phyloP scores from a whole-genome alignment of 371 early-diverging fungal species.

The Mucor racemosus region DNA sequence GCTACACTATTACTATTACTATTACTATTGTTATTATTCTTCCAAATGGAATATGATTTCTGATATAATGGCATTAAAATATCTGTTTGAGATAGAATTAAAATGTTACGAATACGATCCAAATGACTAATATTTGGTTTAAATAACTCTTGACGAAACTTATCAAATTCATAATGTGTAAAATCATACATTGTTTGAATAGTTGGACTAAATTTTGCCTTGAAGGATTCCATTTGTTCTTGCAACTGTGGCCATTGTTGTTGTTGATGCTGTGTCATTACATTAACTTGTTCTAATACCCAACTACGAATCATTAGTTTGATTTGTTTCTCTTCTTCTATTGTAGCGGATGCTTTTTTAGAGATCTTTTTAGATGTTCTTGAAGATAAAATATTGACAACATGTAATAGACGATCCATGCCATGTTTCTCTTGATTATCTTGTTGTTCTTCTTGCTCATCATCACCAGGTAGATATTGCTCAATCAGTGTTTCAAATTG shows the following conservation, averaged over 20 bases:
- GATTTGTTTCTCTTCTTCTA: slow-evolving; percentile 26
- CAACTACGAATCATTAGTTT: slow-evolving; percentile 17
- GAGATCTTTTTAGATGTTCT: slow-evolving; percentile 21
- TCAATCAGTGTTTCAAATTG: slow-evolving; percentile 22
- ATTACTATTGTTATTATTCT: background rate
- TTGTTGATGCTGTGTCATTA: slow-evolving; percentile 18
- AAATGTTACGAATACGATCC: slow-evolving; percentile 27
- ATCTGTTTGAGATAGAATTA: slow-evolving; percentile 29
- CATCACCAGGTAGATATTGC: slow-evolving; percentile 22
- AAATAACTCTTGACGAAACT: slow-evolving; percentile 24
- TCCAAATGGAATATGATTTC: slow-evolving; percentile 18
- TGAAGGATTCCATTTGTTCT: slow-evolving; percentile 13
- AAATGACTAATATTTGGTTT: slow-evolving; percentile 24
- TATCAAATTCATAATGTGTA: slow-evolving; percentile 27
- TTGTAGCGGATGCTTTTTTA: slow-evolving; percentile 9
- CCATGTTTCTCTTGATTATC: slow-evolving; percentile 1
- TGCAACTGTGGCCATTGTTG: slow-evolving; percentile 12
- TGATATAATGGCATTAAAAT: slow-evolving; percentile 21
- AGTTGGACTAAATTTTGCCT: slow-evolving; percentile 4
- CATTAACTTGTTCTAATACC: slow-evolving; percentile 16
- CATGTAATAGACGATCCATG: slow-evolving; percentile 13
- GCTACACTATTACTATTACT: background rate
- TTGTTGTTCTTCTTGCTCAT: background rate
- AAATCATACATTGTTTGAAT: slow-evolving; percentile 24
- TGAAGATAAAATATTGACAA: slow-evolving; percentile 13